A percentile compares a stretch with the other conserved stretches of the same genome.
Conservation (phyloP, 2,329 filamentous ascomycete genomes). For the Cryoendolithus antarcticus region DNA sequence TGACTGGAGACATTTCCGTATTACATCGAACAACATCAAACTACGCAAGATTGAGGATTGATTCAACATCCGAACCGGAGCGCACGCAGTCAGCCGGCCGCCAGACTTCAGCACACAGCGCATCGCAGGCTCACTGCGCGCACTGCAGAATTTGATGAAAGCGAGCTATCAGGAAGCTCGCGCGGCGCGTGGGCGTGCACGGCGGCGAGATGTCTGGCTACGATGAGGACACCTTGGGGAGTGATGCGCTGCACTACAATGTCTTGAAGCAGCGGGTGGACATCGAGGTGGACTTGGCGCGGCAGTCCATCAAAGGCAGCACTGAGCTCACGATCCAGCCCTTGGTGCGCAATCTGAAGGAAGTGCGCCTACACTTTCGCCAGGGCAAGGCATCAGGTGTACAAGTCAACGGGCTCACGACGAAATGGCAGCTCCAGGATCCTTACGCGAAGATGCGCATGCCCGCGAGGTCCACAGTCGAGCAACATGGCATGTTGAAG, state of each 20-base stretch:
- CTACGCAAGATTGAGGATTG: no score
- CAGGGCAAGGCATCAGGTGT: conserved; percentile 47
- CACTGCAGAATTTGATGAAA: no score
- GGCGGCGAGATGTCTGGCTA: no score
- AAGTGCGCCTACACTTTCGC: conserved; percentile 48
- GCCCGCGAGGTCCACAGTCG: conserved; percentile 49
- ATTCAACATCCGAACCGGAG: no score
- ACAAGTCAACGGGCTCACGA: conserved; percentile 32
- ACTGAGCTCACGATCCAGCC: conserved; percentile 72
- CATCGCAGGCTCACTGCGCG: no score
- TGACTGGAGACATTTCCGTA: no score
- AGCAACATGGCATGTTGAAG: conserved; percentile 66
- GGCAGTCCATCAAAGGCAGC: conserved; percentile 60
- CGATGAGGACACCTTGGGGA: no score
- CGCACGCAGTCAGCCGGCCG: no score
- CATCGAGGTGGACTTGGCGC: conserved; percentile 76
- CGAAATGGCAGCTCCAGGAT: conserved; percentile 39
- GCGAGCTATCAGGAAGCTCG: no score
- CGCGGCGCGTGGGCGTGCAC: no score
- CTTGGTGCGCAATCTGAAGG: conserved; percentile 40
- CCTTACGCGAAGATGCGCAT: conserved; percentile 55
- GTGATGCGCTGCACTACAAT: conserved; percentile 31
- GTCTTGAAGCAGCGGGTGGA: conserved; percentile 78
- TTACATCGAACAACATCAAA: no score
- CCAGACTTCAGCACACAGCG: no score